Evolutionary conservation across 2,329 filamentous ascomycete genomes (phyloP).

Genomic region (Calonectria honghensis): DNA sequence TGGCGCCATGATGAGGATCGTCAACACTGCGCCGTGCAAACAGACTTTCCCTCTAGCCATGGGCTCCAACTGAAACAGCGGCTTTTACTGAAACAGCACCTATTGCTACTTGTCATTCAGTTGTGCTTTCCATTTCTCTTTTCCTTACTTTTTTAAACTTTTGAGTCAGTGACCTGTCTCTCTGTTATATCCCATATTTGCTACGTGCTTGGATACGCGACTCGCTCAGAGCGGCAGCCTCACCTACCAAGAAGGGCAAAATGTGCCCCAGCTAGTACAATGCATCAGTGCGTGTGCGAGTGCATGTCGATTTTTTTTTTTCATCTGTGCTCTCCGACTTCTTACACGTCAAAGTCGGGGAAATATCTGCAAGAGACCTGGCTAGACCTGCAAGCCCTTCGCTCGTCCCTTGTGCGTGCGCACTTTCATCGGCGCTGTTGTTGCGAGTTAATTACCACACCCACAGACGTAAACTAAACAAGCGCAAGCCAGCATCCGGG

Average conservation of each 20-base stretch:
- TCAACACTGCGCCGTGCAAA: slow-evolving; percentile 26
- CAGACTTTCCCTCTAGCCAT: slow-evolving; percentile 21
- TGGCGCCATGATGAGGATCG: slow-evolving; percentile 32
- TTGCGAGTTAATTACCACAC: slow-evolving; percentile 21
- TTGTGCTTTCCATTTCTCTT: background rate
- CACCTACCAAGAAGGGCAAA: background rate
- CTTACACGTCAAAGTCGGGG: slow-evolving; percentile 18
- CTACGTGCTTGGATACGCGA: background rate
- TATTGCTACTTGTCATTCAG: background rate
- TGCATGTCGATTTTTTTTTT: background rate
- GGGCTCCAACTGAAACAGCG: slow-evolving; percentile 32
- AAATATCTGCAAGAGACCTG: background rate
- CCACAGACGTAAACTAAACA: background rate
- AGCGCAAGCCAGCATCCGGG: background rate
- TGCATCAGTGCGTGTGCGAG: background rate
- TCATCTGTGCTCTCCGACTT: background rate
- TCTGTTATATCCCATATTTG: background rate
- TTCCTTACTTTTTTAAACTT: background rate
- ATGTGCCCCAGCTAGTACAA: background rate
- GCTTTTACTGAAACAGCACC: slow-evolving; percentile 15
- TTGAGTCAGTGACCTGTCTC: background rate
- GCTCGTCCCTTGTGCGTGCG: background rate
- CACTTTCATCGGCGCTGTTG: slow-evolving; percentile 8
- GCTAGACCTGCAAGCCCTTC: background rate
- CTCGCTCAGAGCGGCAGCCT: background rate